A percentile compares a stretch with the other conserved stretches of the same genome.
phyloP scores from a whole-genome alignment of 805 yeast genomes.

The Candida verbasci region DNA sequence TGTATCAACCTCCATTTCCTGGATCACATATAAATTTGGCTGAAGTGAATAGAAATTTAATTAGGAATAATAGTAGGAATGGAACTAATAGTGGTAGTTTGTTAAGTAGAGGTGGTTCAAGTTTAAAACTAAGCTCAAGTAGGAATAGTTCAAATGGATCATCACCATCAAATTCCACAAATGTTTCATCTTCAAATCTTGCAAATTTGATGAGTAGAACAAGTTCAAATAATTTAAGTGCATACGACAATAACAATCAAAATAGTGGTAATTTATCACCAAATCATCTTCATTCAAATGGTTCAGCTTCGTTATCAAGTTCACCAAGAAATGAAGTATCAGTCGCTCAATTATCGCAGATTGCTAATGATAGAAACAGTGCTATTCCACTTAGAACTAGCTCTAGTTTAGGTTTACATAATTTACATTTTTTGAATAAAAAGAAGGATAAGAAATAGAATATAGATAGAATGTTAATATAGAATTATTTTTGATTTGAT shows the following conservation, averaged over 20 bases:
- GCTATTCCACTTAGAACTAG: slow-evolving; percentile 15
- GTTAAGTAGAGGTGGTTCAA: slow-evolving; percentile 23
- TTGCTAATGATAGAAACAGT: slow-evolving; percentile 28
- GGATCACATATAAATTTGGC: slow-evolving; percentile 34
- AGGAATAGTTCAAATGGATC: slow-evolving; percentile 23
- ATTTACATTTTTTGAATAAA: slow-evolving; percentile 28
- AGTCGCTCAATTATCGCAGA: slow-evolving; percentile 22
- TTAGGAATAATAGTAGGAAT: slow-evolving; percentile 5
- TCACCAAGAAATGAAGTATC: slow-evolving; percentile 8
- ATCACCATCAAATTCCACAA: slow-evolving; percentile 17
- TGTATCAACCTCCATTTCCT: slow-evolving; percentile 52
- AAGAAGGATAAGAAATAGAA: slow-evolving; percentile 27
- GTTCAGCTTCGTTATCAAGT: neutral
- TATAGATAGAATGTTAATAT: neutral
- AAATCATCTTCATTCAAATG: slow-evolving; percentile 4
- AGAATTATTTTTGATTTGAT: neutral
- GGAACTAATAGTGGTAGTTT: slow-evolving; percentile 11
- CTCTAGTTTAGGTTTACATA: slow-evolving; percentile 24
- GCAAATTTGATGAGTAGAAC: slow-evolving; percentile 5
- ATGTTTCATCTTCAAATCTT: slow-evolving; percentile 5
- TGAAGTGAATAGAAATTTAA: slow-evolving; percentile 21
- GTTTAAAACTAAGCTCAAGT: slow-evolving; percentile 19
- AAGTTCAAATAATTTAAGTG: slow-evolving; percentile 3
- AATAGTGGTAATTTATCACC: slow-evolving; percentile 6
- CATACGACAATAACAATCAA: neutral